Percentiles rank a stretch among this genome's conserved stretches.
Evolutionary conservation across 1,284 basidiomycete species (phyloP).

Genomic region (Salmacisia buchloeana): DNA sequence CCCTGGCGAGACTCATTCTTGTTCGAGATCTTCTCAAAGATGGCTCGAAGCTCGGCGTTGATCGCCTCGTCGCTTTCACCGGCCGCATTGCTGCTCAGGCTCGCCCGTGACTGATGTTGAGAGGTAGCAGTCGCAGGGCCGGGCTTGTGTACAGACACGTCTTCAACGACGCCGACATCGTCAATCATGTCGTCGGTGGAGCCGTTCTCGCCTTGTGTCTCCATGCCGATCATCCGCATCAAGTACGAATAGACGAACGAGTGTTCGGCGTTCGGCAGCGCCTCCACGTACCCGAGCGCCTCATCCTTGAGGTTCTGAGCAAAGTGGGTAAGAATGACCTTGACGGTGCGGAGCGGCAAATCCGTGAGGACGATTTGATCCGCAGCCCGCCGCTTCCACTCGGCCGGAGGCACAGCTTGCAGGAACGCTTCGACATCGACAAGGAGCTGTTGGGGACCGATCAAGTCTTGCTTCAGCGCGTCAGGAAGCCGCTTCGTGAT

Average conservation of each 20-base stretch:
- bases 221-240: constrained; percentile 37
- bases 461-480: constrained; percentile 70
- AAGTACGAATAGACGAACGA: constrained; percentile 45
- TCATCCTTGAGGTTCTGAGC: constrained; percentile 36
- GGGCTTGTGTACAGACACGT: constrained; percentile 52
- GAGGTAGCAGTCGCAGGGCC: background rate
- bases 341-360: constrained; percentile 93
- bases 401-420: constrained; percentile 84
- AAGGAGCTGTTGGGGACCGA: constrained; percentile 82
- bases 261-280: constrained; percentile 38
- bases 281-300: constrained; percentile 36
- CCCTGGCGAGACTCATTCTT: constrained; percentile 79
- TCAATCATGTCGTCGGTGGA: constrained; percentile 16
- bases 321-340: constrained; percentile 57
- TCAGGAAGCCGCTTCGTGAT: constrained; percentile 87
- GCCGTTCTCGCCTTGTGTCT: constrained; percentile 8
- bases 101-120: constrained; percentile 34
- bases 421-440: constrained; percentile 92
- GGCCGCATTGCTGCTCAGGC: background rate
- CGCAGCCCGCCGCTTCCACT: constrained; percentile 85
- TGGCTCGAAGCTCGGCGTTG: constrained; percentile 70
- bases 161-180: constrained; percentile 47
- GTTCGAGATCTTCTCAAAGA: constrained; percentile 77
- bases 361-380: constrained; percentile 90
- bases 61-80: constrained; percentile 61